These are phyloP conservation scores for Didymella exigua DNA, from an alignment of 2,329 filamentous ascomycete genomes.

Conservation along the genomic window DNA sequence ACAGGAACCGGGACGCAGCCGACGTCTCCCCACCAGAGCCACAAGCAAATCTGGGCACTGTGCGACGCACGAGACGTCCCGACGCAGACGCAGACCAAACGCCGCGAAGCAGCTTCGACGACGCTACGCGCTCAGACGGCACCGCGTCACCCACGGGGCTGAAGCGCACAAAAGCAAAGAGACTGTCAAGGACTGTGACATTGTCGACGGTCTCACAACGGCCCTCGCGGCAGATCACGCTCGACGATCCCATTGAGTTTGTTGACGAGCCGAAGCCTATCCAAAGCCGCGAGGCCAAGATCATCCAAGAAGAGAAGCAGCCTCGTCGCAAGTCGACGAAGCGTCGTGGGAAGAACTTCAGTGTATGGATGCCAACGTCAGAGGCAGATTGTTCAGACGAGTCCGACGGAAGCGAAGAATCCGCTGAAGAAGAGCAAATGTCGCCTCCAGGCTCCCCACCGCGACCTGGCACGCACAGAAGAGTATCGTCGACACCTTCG, in stretches of 20 bases:
- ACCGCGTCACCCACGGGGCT: constrained; percentile 41
- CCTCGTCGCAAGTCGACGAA: constrained; percentile 41
- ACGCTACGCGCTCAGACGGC: constrained; percentile 42
- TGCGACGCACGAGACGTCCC: constrained; percentile 14
- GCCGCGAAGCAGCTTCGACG: constrained; percentile 47
- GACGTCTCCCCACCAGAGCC: constrained; percentile 23
- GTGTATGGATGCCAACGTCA: constrained; percentile 56
- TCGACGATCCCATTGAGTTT: constrained; percentile 39
- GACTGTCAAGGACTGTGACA: constrained; percentile 40
- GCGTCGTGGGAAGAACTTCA: constrained; percentile 51
- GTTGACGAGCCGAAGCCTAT: constrained; percentile 16
- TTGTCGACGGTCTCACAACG: constrained; percentile 37
- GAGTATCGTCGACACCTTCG: constrained; percentile 57
- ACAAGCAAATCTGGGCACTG: constrained; percentile 23
- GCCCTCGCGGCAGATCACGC: constrained; percentile 44
- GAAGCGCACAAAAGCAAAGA: constrained; percentile 49
- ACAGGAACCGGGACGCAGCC: constrained; percentile 21
- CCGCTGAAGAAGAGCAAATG: constrained; percentile 22
- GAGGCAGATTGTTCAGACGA: constrained; percentile 45
- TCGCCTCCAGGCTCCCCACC: constrained; percentile 33
- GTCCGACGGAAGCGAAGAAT: constrained; percentile 39
- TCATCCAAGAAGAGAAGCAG: constrained; percentile 24
- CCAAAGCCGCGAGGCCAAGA: constrained; percentile 9
- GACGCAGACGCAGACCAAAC: constrained; percentile 37
- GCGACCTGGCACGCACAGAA: constrained; percentile 49